These are phyloP conservation scores for Primulina eburnea DNA, from an alignment of 257 asterid species.

Conservation along the genomic window DNA sequence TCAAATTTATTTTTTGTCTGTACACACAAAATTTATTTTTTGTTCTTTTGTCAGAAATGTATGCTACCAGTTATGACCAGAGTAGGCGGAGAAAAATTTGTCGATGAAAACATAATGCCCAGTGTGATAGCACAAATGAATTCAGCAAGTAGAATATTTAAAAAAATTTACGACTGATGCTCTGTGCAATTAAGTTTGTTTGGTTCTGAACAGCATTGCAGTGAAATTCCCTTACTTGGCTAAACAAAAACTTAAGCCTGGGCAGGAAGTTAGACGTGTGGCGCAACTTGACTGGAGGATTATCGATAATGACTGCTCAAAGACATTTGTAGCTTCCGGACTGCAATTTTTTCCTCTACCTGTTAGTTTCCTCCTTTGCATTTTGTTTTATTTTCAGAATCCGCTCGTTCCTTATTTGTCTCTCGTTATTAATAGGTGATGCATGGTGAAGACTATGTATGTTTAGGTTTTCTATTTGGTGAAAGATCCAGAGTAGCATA, in stretches of 20 bases:
- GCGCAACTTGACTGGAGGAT: slow-evolving; percentile 90
- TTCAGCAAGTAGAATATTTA: neutral
- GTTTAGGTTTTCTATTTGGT: slow-evolving; percentile 90
- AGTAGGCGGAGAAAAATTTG: slow-evolving; percentile 11
- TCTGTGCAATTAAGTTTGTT: slow-evolving; percentile 24
- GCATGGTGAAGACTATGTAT: slow-evolving; percentile 97
- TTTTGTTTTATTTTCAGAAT: slow-evolving; percentile 23
- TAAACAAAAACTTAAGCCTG: slow-evolving; percentile 71
- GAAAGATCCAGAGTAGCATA: slow-evolving; percentile 73
- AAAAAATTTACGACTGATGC: neutral
- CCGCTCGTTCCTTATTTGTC: slow-evolving; percentile 3
- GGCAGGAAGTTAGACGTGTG: slow-evolving; percentile 92
- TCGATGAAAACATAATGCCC: slow-evolving; percentile 6
- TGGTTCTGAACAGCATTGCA: slow-evolving; percentile 61
- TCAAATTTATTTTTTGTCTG: too few relatives aligned
- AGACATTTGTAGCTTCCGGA: slow-evolving; percentile 84
- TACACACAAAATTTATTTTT: neutral
- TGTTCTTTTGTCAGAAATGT: slow-evolving; percentile 7
- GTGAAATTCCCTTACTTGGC: slow-evolving; percentile 84
- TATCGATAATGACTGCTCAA: slow-evolving; percentile 63
- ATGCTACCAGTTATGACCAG: neutral
- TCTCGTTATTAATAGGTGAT: slow-evolving; percentile 63
- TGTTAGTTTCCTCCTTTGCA: slow-evolving; percentile 45
- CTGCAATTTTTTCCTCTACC: slow-evolving; percentile 84
- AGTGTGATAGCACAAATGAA: neutral